Evolutionary conservation across 1,284 basidiomycete genomes (phyloP).

Genomic region (Fomitopsis palustris): DNA sequence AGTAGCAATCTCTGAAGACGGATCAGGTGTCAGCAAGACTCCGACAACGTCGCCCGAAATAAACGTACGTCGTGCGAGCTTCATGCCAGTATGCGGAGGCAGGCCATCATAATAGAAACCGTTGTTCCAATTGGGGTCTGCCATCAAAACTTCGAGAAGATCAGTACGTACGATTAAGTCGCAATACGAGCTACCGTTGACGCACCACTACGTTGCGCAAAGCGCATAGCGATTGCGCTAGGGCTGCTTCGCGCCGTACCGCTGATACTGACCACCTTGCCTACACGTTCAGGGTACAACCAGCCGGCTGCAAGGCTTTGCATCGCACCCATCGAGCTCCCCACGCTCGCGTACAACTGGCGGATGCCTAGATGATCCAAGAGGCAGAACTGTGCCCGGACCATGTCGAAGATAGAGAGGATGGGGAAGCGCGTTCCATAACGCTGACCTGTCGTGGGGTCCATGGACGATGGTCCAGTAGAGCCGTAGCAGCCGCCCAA

Average conservation of each 20-base stretch:
- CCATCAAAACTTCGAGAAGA: slow-evolving; percentile 80
- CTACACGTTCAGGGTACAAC: slow-evolving; percentile 87
- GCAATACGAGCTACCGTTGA: slow-evolving; percentile 6
- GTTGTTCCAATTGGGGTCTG: slow-evolving; percentile 98
- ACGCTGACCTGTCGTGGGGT: slow-evolving; percentile 62
- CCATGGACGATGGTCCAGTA: slow-evolving; percentile 86
- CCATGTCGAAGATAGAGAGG: slow-evolving; percentile 96
- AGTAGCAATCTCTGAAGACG: slow-evolving; percentile 85
- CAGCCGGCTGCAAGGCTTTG: slow-evolving; percentile 95
- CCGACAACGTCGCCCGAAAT: slow-evolving; percentile 1
- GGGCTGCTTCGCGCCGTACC: slow-evolving; percentile 92
- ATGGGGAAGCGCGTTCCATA: slow-evolving; percentile 94
- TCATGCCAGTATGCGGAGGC: slow-evolving; percentile 98
- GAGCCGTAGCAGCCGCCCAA: slow-evolving; percentile 97
- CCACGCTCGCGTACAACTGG: slow-evolving; percentile 89
- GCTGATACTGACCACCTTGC: slow-evolving; percentile 89
- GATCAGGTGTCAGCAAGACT: slow-evolving; percentile 1
- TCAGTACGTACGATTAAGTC: slow-evolving; percentile 6
- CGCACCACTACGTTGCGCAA: slow-evolving; percentile 91
- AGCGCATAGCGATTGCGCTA: slow-evolving; percentile 92
- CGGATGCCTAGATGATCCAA: slow-evolving; percentile 85
- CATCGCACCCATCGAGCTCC: slow-evolving; percentile 97
- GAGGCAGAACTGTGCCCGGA: slow-evolving; percentile 85
- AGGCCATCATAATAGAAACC: slow-evolving; percentile 96
- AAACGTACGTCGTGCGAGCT: slow-evolving; percentile 87